These are phyloP conservation scores for Fusarium torreyae DNA, from an alignment of 2,329 filamentous ascomycete species.

Conservation along the genomic window DNA sequence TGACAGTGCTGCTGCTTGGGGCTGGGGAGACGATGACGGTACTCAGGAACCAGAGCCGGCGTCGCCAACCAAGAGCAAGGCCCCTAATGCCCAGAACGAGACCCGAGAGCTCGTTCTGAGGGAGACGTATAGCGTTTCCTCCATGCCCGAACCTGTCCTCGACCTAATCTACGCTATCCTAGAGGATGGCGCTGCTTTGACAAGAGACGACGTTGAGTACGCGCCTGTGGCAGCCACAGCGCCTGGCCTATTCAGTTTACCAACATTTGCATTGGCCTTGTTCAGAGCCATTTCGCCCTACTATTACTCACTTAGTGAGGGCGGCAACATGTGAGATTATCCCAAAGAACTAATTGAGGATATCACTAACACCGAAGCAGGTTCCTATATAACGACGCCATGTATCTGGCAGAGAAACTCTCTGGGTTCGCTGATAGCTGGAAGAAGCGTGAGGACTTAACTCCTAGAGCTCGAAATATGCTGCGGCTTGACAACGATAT, in stretches of 20 bases:
- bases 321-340: slow-evolving; percentile 73
- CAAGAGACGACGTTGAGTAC: slow-evolving; percentile 64
- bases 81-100: slow-evolving; percentile 49
- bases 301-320: slow-evolving; percentile 75
- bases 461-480: slow-evolving; percentile 66
- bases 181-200: slow-evolving; percentile 74
- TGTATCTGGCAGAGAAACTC: slow-evolving; percentile 73
- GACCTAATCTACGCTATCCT: slow-evolving; percentile 73
- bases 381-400: slow-evolving; percentile 78
- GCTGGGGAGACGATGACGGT: slow-evolving; percentile 82
- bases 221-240: slow-evolving; percentile 77
- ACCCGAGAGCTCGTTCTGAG: slow-evolving; percentile 81
- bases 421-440: slow-evolving; percentile 64
- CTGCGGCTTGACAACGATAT: slow-evolving; percentile 73
- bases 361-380: slow-evolving; percentile 53
- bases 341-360: neutral
- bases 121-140: slow-evolving; percentile 91
- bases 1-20: slow-evolving; percentile 80
- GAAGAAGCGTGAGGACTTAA: slow-evolving; percentile 68
- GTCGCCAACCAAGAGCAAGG: slow-evolving; percentile 23
- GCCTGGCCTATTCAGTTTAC: slow-evolving; percentile 78
- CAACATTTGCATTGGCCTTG: slow-evolving; percentile 81
- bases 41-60: slow-evolving; percentile 45
- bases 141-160: slow-evolving; percentile 85
- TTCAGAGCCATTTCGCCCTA: slow-evolving; percentile 83